Conservation (phyloP, 306 rosid species). For the Glycine latifolia region DNA sequence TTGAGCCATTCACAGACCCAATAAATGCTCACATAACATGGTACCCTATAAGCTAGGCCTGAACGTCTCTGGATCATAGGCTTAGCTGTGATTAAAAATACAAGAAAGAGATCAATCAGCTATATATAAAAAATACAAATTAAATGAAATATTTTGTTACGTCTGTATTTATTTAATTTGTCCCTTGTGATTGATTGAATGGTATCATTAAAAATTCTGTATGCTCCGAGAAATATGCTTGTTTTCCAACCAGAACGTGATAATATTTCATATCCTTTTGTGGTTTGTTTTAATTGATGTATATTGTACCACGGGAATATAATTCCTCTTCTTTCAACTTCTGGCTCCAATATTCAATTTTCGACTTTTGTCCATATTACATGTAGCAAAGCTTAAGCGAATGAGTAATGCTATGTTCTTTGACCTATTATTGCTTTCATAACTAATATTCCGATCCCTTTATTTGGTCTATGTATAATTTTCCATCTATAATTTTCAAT, state of each 20-base stretch:
- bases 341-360: conserved; percentile 19
- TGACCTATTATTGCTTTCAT: not conserved
- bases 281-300: not conserved
- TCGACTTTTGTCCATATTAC: not conserved
- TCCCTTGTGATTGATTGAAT: not conserved
- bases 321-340: not conserved
- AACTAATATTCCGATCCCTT: not conserved
- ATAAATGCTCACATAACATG: not conserved
- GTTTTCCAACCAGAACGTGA: not conserved
- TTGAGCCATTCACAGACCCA: conserved; percentile 31
- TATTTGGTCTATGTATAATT: not conserved
- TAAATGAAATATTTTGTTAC: not conserved
- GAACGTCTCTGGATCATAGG: not conserved
- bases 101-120: not conserved
- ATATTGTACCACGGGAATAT: not conserved
- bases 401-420: not conserved
- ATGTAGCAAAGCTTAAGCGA: not conserved
- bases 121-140: not conserved
- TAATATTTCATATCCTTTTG: not conserved
- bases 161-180: not conserved
- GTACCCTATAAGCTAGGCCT: conserved; percentile 31
- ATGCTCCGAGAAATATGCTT: not conserved
- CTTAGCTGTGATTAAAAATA: conserved; percentile 22
- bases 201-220: not conserved
- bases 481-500: too few relatives aligned